Evolutionary conservation across 1,284 basidiomycete species (phyloP), one percentile per base, ranked within the genome.

Genomic region (Cerrena zonata): DNA sequence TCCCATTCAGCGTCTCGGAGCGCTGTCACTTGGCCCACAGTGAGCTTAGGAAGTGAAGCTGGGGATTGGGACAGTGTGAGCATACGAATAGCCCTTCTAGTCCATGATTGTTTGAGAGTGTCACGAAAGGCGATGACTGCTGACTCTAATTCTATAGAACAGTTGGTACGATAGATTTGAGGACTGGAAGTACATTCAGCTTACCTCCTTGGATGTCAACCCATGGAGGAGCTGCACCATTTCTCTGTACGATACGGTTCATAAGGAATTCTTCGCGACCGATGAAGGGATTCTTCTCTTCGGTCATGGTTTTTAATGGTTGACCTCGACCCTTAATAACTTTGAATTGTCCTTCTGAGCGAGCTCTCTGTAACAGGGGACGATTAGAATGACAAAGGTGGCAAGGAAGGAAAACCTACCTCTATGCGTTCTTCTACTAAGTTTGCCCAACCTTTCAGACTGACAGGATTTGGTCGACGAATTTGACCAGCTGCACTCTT

Each of bases 161-260:
- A 10, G 25, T 19, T 47, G 21, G 7, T 10, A 24, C 10, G 30
- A 15, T 48, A 26, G 11, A 47, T 36, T 36, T 36, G 45, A 13
- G 15, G 22, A 36, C 30, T 34, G n/a, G 15, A 45, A 12, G 13
- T 5, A 27, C 19, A 24, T 13, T 3, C 47, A 34, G 40, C 77
- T 48, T 53, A 83, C 85, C 84, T 53, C 75, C 72, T 66, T 94
- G 92, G 27, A 93, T 61, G 66, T 94, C 91, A 2, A 95, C 86
- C 91, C 91, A 95, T 2, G 91, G 88, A n/a, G 92, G 93, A 0
- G 84, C 80, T 2, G 87, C 89, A 13, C 89, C 90, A 60, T 93
- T 89, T 36, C 83, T 73, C 60, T 91, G 86, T 18, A 95, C 79
- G 52, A 94, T 92, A 12, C 91, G 80, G 61, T 94, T 94, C 86